phyloP scores from a whole-genome alignment of 2,329 filamentous ascomycete genomes.

The Stagonosporopsis cucurbitacearum region DNA sequence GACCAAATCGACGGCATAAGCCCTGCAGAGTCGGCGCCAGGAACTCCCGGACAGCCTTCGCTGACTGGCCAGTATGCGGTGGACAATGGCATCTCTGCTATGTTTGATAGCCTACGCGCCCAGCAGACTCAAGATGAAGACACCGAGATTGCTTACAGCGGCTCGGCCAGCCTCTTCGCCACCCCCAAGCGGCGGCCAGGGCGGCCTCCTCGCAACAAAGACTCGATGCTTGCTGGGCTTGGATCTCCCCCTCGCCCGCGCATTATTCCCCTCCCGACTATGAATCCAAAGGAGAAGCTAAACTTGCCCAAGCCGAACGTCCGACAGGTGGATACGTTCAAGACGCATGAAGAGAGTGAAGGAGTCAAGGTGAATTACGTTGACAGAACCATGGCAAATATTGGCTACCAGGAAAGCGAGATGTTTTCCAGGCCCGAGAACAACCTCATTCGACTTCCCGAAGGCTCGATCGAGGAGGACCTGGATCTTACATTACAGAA shows the following conservation, averaged over 20 bases:
- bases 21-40: slow-evolving; percentile 55
- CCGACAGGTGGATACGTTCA: slow-evolving; percentile 78
- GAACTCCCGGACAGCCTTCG: slow-evolving; percentile 47
- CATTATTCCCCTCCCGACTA: slow-evolving; percentile 77
- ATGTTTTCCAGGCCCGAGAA: slow-evolving; percentile 80
- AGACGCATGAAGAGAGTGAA: slow-evolving; percentile 81
- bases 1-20: slow-evolving; percentile 82
- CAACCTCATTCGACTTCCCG: slow-evolving; percentile 68
- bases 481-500: slow-evolving; percentile 63
- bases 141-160: slow-evolving; percentile 20
- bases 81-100: slow-evolving; percentile 43
- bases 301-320: slow-evolving; percentile 79
- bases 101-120: slow-evolving; percentile 44
- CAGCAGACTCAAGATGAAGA: slow-evolving; percentile 40
- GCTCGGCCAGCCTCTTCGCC: slow-evolving; percentile 25
- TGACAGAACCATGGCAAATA: slow-evolving; percentile 93
- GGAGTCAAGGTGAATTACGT: slow-evolving; percentile 89
- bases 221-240: slow-evolving; percentile 66
- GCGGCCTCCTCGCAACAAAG: slow-evolving; percentile 67
- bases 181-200: slow-evolving; percentile 66
- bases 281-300: slow-evolving; percentile 79
- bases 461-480: slow-evolving; percentile 69
- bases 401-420: slow-evolving; percentile 95
- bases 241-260: slow-evolving; percentile 67
- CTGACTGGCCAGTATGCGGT: slow-evolving; percentile 41